Conservation (phyloP, 768 basidiomycete species). For the Rhizopogon vulgaris region DNA sequence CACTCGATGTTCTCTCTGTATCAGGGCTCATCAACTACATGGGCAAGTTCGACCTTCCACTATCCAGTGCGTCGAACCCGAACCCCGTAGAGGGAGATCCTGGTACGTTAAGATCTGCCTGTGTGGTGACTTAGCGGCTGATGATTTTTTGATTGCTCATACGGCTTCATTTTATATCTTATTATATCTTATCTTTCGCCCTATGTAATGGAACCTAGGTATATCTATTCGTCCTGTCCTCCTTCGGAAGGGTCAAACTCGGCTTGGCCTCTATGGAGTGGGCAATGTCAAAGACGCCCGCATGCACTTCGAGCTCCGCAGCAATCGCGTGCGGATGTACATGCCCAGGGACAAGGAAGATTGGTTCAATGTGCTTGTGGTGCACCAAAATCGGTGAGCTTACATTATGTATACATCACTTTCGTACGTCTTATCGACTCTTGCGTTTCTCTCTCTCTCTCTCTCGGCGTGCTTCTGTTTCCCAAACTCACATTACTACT, state of each 20-base stretch:
- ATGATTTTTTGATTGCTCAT: neutral
- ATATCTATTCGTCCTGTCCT: slow-evolving; percentile 89
- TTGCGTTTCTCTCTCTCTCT: neutral
- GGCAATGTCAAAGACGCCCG: slow-evolving; percentile 96
- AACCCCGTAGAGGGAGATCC: slow-evolving; percentile 13
- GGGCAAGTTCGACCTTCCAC: slow-evolving; percentile 88
- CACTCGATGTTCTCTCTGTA: slow-evolving; percentile 91
- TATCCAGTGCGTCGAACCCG: slow-evolving; percentile 43
- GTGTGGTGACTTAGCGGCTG: neutral
- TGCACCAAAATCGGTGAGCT: slow-evolving; percentile 91
- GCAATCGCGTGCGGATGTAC: slow-evolving; percentile 93
- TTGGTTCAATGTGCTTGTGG: slow-evolving; percentile 91
- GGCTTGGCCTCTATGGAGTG: slow-evolving; percentile 89
- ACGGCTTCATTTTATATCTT: neutral
- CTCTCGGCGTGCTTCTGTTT: neutral
- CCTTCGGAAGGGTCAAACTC: slow-evolving; percentile 78
- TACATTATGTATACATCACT: neutral
- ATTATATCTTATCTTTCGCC: slow-evolving; percentile 14
- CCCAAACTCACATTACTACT: neutral
- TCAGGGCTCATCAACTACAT: slow-evolving; percentile 96
- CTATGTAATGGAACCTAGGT: slow-evolving; percentile 43
- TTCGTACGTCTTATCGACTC: neutral
- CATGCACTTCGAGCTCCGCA: slow-evolving; percentile 93
- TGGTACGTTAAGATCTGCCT: neutral
- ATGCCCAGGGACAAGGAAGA: slow-evolving; percentile 87